These are phyloP conservation scores for Sicyos edulis DNA, from an alignment of 306 rosid species.

Conservation along the genomic window DNA sequence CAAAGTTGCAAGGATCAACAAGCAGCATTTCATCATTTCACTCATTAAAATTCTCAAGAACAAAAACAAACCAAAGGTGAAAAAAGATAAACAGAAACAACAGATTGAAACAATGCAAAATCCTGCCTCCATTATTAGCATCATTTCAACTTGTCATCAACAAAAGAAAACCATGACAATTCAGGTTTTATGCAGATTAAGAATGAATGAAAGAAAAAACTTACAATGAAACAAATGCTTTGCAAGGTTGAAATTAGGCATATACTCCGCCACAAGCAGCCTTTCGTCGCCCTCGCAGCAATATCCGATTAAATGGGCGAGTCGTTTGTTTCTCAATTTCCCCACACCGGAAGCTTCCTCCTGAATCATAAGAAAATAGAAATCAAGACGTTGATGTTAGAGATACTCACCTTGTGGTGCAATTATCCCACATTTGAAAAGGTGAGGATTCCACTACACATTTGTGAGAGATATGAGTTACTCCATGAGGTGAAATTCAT, in stretches of 20 bases:
- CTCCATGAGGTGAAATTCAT: too few species aligned
- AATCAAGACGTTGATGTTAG: too few species aligned
- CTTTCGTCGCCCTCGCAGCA: conserved; percentile 79
- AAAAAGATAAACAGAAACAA: background rate
- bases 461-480: too few species aligned
- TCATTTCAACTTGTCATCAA: background rate
- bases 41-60: background rate
- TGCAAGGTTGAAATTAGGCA: conserved; percentile 75
- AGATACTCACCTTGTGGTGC: too few species aligned
- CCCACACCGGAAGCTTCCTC: conserved; percentile 73
- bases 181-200: too few species aligned
- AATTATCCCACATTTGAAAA: too few species aligned
- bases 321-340: conserved; percentile 50
- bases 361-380: conserved; percentile 23
- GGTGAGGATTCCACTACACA: too few species aligned
- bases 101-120: background rate
- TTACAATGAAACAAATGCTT: conserved; percentile 74
- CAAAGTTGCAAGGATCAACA: background rate
- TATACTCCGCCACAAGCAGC: conserved; percentile 64
- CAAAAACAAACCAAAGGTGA: background rate
- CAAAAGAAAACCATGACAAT: too few species aligned
- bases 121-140: too few species aligned
- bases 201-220: background rate
- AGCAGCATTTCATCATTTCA: background rate
- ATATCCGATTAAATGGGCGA: conserved; percentile 75